These are phyloP conservation scores for Chlorella sp. DNA, from an alignment of 139 green algal genomes.

Conservation along the genomic window DNA sequence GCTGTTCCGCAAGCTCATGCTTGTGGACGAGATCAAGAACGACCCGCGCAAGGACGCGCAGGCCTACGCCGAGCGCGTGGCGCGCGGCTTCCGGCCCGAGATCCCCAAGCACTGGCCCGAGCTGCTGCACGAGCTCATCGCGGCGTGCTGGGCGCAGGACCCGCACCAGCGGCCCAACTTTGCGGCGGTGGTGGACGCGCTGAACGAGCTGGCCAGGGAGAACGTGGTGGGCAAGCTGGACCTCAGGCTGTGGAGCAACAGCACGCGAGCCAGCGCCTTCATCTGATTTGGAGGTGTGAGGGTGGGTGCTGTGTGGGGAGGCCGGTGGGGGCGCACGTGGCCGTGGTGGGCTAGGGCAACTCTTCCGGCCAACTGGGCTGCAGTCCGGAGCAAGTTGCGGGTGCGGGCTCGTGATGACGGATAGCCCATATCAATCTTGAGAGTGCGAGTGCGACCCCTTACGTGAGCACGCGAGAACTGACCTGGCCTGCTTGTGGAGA, in stretches of 20 bases:
- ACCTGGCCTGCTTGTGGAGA: too few species aligned
- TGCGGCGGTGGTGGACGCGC: constrained; percentile 30
- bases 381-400: too few species aligned
- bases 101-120: constrained; percentile 32
- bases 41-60: constrained; percentile 43
- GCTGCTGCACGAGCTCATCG: constrained; percentile 34
- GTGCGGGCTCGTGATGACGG: too few species aligned
- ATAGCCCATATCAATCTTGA: too few species aligned
- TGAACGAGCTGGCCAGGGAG: constrained; percentile 19
- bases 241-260: constrained; percentile 17
- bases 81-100: constrained; percentile 37
- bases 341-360: too few species aligned
- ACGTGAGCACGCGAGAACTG: too few species aligned
- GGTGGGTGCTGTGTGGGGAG: too few species aligned
- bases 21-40: constrained; percentile 46
- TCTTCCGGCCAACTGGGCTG: too few species aligned
- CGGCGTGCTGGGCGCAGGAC: constrained; percentile 39
- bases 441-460: too few species aligned
- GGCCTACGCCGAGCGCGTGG: constrained; percentile 22
- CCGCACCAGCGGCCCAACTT: constrained; percentile 40
- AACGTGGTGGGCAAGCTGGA: constrained; percentile 25
- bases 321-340: too few species aligned
- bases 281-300: too few species aligned
- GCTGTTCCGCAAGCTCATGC: constrained; percentile 41
- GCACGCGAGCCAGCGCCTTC: constrained; percentile 15